Base-by-base conservation (phyloP, 2,329 filamentous ascomycete species). In the Aspergillus ochraceus region DNA sequence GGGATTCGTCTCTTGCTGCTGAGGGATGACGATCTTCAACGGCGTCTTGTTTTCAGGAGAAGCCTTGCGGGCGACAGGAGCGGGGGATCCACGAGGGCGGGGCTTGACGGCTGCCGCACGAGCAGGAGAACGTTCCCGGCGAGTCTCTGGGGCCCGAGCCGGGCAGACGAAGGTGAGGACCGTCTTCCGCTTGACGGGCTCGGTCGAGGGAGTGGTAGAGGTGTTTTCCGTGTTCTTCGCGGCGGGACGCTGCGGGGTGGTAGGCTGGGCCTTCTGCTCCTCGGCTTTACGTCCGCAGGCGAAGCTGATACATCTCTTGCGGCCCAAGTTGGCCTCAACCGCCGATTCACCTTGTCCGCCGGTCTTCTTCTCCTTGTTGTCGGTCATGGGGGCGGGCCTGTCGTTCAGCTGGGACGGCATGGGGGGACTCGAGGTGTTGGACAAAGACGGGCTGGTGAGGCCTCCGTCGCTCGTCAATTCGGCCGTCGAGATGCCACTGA, bases 381-480 rank as follows among this genome's bases (percentile, higher is more conserved):
- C 59, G 1, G 54, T 54, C 26, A 66, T 61, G 19, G 60, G 58
- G 8, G 60, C 50, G 5, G 62, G 50, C 12, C 68, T 68, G 47
- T 63, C 59, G 61, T 70, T 66, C 61, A 75, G 72, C 42, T 74
- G 75, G 56, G 76, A 65, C 1, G 87, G 83, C 2, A 89, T 81
- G n/a, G 92, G 92, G 19, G 95, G 94, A 71, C 94, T 98, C 0
- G 93, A 92, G 0, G 92, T 94, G 74, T 87, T 92, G 39, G 91
- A 91, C 58, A 92, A 84, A n/a, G 91, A 90, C 47, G 94, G 92
- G 70, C 92, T 97, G 19, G 93, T 96, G 60, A 96, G 80, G 60
- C 91, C 93, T 59, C 91, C 95, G 70, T 97, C 95, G 76, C 93
- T 97, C n/a, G 92, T 97, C 59, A 98, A 83, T 65, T 97, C 94